Conservation (phyloP, 2,329 filamentous ascomycete genomes). For the Tetracladium maxilliforme region DNA sequence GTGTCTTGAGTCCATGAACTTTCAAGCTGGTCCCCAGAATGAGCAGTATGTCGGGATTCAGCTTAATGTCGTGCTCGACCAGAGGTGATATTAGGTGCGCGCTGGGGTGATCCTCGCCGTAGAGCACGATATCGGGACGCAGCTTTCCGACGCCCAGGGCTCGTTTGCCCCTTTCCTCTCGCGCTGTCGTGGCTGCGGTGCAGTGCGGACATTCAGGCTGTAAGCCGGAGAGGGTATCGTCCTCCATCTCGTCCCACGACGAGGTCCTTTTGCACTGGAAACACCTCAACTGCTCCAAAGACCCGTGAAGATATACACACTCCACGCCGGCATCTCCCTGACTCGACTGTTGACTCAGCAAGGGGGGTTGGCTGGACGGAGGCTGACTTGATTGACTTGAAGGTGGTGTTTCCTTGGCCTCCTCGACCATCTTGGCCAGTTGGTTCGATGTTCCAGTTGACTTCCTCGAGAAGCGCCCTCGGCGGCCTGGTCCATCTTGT, state of each 20-base stretch:
- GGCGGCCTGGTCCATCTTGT: constrained; percentile 43
- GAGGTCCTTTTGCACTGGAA: constrained; percentile 18
- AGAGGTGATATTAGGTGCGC: constrained; percentile 54
- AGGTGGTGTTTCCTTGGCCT: too few species aligned
- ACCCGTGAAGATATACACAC: constrained; percentile 59
- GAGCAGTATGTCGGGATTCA: constrained; percentile 51
- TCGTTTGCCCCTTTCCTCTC: constrained; percentile 51
- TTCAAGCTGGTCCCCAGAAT: constrained; percentile 58
- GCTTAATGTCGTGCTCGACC: constrained; percentile 49
- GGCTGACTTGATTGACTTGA: constrained; percentile 1
- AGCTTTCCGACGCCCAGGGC: constrained; percentile 53
- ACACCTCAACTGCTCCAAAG: constrained; percentile 50
- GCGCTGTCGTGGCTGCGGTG: constrained; percentile 42
- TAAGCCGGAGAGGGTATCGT: constrained; percentile 43
- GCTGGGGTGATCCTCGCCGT: constrained; percentile 58
- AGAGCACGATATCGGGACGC: constrained; percentile 59
- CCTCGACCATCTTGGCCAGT: constrained; percentile 9
- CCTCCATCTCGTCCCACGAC: constrained; percentile 22
- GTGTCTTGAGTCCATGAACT: constrained; percentile 56
- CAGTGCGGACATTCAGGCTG: constrained; percentile 57
- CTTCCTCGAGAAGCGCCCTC: constrained; percentile 37
- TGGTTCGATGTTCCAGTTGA: constrained; percentile 5
- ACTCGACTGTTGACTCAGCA: constrained; percentile 3
- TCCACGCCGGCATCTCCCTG: constrained; percentile 34
- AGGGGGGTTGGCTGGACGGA: constrained; percentile 6